Percentiles rank a stretch among this genome's conserved stretches.
phyloP scores from a whole-genome alignment of 2,329 filamentous ascomycete species.

The Juglanconis oblonga region DNA sequence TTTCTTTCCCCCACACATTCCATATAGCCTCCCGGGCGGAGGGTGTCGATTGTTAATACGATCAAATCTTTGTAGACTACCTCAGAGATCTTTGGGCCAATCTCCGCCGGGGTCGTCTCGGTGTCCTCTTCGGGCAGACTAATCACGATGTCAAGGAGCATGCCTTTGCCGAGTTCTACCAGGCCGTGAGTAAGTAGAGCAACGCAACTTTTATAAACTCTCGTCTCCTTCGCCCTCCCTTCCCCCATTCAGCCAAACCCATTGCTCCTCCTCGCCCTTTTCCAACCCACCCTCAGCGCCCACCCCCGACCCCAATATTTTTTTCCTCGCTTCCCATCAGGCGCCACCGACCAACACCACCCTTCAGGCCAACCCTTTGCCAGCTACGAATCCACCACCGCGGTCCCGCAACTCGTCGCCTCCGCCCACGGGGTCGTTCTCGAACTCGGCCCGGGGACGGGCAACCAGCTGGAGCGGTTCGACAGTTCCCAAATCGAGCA shows the following conservation, averaged over 20 bases:
- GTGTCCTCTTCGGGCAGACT: background rate
- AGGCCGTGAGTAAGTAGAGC: constrained; percentile 5
- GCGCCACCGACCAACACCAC: background rate
- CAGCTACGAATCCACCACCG: constrained; percentile 13
- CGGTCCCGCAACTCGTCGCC: constrained; percentile 14
- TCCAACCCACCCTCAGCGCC: no score
- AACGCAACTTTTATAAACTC: no score
- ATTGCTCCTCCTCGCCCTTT: background rate
- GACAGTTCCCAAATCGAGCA: constrained; percentile 28
- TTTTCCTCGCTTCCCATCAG: background rate
- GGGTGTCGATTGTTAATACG: background rate
- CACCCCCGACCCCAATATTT: no score
- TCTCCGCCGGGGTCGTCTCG: constrained; percentile 6
- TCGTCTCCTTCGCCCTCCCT: background rate
- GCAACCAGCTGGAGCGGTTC: constrained; percentile 40
- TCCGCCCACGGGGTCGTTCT: constrained; percentile 32
- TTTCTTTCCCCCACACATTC: background rate
- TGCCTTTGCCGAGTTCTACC: constrained; percentile 8
- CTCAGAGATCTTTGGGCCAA: constrained; percentile 1
- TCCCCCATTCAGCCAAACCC: background rate
- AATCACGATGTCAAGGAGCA: constrained; percentile 2
- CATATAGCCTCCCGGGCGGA: no score
- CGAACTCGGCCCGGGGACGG: constrained; percentile 42
- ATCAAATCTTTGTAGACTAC: background rate
- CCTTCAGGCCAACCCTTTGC: constrained; percentile 3